Evolutionary conservation across 2,329 filamentous ascomycete species (phyloP).

Genomic region (Davidsoniella virescens): DNA sequence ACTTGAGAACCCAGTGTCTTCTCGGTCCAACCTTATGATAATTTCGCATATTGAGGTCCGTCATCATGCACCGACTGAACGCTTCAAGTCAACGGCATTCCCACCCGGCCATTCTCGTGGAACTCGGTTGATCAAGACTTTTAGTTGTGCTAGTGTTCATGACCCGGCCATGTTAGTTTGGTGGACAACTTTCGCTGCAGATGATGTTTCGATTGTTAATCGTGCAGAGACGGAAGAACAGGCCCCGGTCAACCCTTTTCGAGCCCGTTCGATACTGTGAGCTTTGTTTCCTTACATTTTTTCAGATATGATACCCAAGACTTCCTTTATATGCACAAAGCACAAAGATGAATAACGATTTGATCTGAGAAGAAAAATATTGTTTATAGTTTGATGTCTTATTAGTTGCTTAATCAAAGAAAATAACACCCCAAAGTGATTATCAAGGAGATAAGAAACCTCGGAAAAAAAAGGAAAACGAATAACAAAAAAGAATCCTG

Average conservation of each 20-base stretch:
- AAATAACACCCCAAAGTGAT: no score
- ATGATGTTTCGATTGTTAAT: constrained; percentile 5
- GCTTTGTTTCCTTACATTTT: no score
- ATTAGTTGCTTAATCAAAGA: no score
- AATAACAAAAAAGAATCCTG: no score
- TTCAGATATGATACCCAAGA: no score
- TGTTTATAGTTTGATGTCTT: no score
- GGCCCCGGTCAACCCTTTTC: constrained; percentile 2
- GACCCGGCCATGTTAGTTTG: constrained; percentile 2
- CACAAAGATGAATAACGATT: no score
- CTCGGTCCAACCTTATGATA: constrained; percentile 3
- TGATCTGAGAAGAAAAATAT: no score
- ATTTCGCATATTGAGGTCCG: constrained; percentile 7
- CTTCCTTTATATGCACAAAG: no score
- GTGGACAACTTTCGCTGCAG: constrained; percentile 9
- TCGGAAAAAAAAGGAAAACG: no score
- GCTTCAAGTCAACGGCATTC: background rate
- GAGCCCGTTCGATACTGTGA: background rate
- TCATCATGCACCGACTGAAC: no score
- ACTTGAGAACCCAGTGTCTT: constrained; percentile 4
- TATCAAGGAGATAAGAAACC: no score
- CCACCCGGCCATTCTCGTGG: constrained; percentile 1
- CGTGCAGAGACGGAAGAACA: background rate
- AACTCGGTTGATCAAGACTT: constrained; percentile 5
- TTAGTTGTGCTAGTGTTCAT: background rate